Conservation (phyloP, 768 basidiomycete genomes). For the Suillus paluster region DNA sequence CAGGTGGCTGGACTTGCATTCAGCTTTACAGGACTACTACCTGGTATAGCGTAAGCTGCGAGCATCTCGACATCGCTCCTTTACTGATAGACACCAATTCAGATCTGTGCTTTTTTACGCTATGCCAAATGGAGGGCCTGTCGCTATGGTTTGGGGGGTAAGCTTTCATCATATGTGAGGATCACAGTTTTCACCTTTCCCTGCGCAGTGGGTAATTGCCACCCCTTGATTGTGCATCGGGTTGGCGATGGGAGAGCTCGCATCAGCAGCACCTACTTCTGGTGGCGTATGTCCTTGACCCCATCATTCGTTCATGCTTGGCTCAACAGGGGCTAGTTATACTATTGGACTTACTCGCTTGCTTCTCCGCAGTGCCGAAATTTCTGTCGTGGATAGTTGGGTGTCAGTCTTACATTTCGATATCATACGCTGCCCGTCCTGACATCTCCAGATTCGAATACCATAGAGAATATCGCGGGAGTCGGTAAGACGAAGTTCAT, state of each 20-base stretch:
- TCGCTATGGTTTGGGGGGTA: no score
- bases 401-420: conserved; percentile 40
- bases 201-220: conserved; percentile 64
- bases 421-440: neutral
- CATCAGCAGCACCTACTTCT: conserved; percentile 72
- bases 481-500: conserved; percentile 10
- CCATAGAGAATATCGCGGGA: no score
- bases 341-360: conserved; percentile 56
- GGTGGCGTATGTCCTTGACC: no score
- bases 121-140: no score
- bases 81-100: no score
- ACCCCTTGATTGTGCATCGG: conserved; percentile 64
- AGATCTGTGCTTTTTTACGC: no score
- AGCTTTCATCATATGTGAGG: no score
- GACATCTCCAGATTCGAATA: conserved; percentile 51
- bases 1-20: conserved; percentile 36
- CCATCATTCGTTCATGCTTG: no score
- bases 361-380: conserved; percentile 48
- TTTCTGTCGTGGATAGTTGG: conserved; percentile 58
- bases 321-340: conserved; percentile 37
- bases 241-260: conserved; percentile 70
- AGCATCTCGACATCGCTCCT: no score
- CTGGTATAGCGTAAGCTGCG: conserved; percentile 16
- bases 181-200: no score
- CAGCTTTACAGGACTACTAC: conserved; percentile 32